Evolutionary conservation across 2,329 filamentous ascomycete genomes (phyloP), one percentile per base, ranked within the genome.

Genomic region (Penicillium glabrum): DNA sequence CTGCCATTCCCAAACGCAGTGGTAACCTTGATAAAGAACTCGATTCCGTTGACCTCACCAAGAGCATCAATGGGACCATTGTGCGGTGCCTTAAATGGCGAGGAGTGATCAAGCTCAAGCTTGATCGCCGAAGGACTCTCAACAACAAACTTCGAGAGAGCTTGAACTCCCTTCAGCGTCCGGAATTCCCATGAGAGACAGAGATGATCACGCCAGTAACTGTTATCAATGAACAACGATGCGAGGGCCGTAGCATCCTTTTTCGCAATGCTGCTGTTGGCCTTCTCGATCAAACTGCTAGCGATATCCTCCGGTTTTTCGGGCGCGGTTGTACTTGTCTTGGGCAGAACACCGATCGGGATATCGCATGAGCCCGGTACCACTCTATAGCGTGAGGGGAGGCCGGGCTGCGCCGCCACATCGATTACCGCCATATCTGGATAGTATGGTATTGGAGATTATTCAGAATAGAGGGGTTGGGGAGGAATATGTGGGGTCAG

Each of bases 201-300:
- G 3, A 87, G 76, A 53, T 86, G 81, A 63, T 87, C 85, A 37
- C 84, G 76, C 83, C 83, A 87, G 66, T 81, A 85, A 23, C 79
- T 75, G 37, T 80, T 76, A 11, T 80, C 71, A 3, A 80, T 62
- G 61, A 86, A 85, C 0, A 85, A 74, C 5, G 69, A 59, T 0
- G 74, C 69, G 7, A 79, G 53, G 0, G 70, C 67, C 1, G 66
- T 55, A 31, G 69, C 66, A 46, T 80, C 70, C 8, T 68, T 65
- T 9, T 68, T 64, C 1, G 67, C 53, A 2, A 82, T 64, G 0
- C 69, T 69, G 1, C 67, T 35, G 56, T 81, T 82, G 54, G 82
- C 67, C 5, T 69, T 57, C 6, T 69, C 58, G 37, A 81, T 63
- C 31, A 78, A 54, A 3, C 70, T 61, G 0, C 63, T 65, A 6